Evolutionary conservation across 2,329 filamentous ascomycete species (phyloP).

Genomic region (Monosporascus ibericus): DNA sequence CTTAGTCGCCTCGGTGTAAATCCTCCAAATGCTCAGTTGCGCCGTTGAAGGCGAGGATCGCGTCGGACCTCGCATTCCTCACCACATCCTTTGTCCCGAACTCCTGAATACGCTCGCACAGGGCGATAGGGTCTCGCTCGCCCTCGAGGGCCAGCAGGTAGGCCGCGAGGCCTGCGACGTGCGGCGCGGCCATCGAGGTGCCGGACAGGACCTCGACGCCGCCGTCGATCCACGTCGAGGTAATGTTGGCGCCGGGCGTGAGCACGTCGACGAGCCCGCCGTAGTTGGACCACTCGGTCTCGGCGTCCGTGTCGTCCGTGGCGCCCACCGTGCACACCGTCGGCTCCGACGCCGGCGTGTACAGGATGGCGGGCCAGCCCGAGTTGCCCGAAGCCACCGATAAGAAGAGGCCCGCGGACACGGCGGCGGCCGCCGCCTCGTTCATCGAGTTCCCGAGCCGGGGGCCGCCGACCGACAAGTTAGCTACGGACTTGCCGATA

Average conservation of each 20-base stretch:
- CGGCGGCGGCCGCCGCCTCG: conserved; percentile 34
- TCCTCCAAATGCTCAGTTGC: not conserved
- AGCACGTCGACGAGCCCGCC: conserved; percentile 34
- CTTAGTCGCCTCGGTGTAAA: not conserved
- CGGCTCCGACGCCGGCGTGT: conserved; percentile 24
- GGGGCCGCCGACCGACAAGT: conserved; percentile 38
- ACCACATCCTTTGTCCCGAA: conserved; percentile 16
- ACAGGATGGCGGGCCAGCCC: conserved; percentile 12
- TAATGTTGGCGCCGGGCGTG: conserved; percentile 34
- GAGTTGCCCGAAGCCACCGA: conserved; percentile 43
- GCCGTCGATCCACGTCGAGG: conserved; percentile 33
- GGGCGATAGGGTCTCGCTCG: conserved; percentile 18
- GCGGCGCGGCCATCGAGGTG: conserved; percentile 38
- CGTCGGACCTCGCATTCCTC: conserved; percentile 12
- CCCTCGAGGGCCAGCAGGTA: conserved; percentile 43
- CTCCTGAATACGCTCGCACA: conserved; percentile 18
- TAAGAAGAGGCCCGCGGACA: conserved; percentile 34
- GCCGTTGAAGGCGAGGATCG: conserved; percentile 19
- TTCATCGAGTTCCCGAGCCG: conserved; percentile 28
- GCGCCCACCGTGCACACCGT: conserved; percentile 29
- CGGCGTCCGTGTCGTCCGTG: conserved; percentile 13
- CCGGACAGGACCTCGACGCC: conserved; percentile 35
- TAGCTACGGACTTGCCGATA: conserved; percentile 33
- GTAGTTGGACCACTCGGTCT: conserved; percentile 25
- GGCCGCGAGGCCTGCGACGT: conserved; percentile 35